phyloP scores from a whole-genome alignment of 371 early-diverging fungal genomes.

The Zychaea mexicana region DNA sequence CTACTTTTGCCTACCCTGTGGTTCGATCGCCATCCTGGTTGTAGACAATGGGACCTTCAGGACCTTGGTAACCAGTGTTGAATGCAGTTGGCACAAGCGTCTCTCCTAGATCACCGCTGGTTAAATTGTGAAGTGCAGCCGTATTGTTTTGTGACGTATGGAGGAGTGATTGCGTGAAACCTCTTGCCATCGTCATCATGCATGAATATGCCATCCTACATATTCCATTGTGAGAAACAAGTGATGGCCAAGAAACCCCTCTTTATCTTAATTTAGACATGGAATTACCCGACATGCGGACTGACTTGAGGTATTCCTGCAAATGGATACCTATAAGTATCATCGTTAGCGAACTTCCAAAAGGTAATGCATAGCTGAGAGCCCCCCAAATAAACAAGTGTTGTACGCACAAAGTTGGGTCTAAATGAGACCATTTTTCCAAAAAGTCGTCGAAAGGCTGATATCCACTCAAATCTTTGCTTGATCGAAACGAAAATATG shows the following conservation, averaged over 20 bases:
- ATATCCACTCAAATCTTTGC: constrained; percentile 39
- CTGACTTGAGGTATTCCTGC: constrained; percentile 33
- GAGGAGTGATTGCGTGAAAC: constrained; percentile 37
- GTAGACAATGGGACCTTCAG: constrained; percentile 58
- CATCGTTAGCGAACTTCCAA: too few relatives aligned
- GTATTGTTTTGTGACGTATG: constrained; percentile 25
- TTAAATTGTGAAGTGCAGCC: constrained; percentile 20
- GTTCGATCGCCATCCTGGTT: constrained; percentile 56
- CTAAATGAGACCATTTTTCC: constrained; percentile 41
- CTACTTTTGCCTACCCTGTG: constrained; percentile 37
- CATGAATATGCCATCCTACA: constrained; percentile 51
- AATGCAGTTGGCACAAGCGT: constrained; percentile 34
- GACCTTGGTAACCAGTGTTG: constrained; percentile 54
- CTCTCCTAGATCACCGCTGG: constrained; percentile 29
- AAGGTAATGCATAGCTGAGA: too few relatives aligned
- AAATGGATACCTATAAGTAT: constrained; percentile 29
- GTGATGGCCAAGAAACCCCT: too few relatives aligned
- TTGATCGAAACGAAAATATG: constrained; percentile 30
- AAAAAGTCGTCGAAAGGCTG: constrained; percentile 50
- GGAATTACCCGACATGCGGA: constrained; percentile 31
- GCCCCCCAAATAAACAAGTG: background rate
- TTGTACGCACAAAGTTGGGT: constrained; percentile 42
- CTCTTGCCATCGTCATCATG: constrained; percentile 52
- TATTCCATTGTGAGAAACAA: background rate
- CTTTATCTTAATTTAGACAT: too few relatives aligned